Evolutionary conservation across 176 grass and related monocot genomes (phyloP), one percentile per base, ranked within the genome.

Genomic region (Carex littledalei): DNA sequence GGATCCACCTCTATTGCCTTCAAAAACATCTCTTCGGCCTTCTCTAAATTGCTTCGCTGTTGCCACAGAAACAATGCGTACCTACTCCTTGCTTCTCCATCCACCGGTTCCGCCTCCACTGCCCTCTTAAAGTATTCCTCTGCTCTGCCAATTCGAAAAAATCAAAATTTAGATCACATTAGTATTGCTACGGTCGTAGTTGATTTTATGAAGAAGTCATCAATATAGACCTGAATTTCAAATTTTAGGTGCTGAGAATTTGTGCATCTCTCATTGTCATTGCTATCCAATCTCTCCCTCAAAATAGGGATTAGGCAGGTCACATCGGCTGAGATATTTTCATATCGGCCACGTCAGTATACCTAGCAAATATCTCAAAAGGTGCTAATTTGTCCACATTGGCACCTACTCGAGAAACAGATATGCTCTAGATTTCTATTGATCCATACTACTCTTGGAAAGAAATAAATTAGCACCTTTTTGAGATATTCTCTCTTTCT

Each of bases 11-110:
- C 87, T 31, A 90, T 83, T 20, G 95, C 92, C 18, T 66, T 29
- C 7, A 82, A 63, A 66, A 98, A 91, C 95, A 98, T 98, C 47
- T 93, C 92, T 86, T 98, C 95, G 1, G 95, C 89, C 11, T 83
- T 73, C 12, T 73, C 86, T 49, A 89, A 74, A 73, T 98, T 89
- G 41, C 84, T 86, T 52, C 84, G 86, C 4, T 79, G 84, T 47
- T 87, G 86, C 95, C 95, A 98, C 8, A 98, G 91, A 88, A 98
- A 98, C 67, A 91, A 68, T 26, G 89, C 92, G 21, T 98, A 98
- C 86, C 89, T 86, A 34, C 89, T 83, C 95, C 86, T 90, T 35
- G 91, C 92, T 84, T 94, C 95, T 54, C 90, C 89, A 78, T 98
- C 95, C 49, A 57, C 86, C 3, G 95, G 95, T 73, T 94, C 83